Base-by-base conservation (phyloP, 2,329 filamentous ascomycete genomes). In the Fonsecaea multimorphosa region DNA sequence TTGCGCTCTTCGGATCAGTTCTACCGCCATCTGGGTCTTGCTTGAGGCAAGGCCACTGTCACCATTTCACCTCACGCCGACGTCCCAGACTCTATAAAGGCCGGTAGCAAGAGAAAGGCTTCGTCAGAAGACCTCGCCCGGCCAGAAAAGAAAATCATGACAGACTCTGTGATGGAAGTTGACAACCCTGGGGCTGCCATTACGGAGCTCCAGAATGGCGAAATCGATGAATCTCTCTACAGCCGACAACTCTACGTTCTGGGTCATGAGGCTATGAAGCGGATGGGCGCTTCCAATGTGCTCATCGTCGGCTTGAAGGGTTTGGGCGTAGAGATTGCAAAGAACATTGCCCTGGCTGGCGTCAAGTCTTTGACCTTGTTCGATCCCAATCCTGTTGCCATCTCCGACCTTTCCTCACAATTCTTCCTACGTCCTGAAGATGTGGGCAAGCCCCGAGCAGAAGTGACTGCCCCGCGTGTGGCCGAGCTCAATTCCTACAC, bases 401-500 rank as follows among this genome's bases (percentile, higher is more conserved):
- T 97, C 72, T 86, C 92, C 73, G 95, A 99, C 76, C 88, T 99
- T 36, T 98, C 95, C 46, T 91, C 95, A 51, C 95, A 99, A 79
- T 99, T 99, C 85, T 99, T 99, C 85, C 87, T 99, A 24, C 92
- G 88, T 64, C 85, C 88, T 19, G 87, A 89, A 74, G 95, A 99
- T 77, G 89, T 98, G 61, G 95, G 95, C 74, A 96, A 97, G 83
- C 91, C 93, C 3, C 89, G 95, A 76, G 95, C 94, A 70, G 84
- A 88, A 72, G 91, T 92, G 61, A 97, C 94, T 1, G 92, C 90
- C 1, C 94, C 95, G 8, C 89, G 92, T 58, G 91, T 99, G 31
- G 91, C 93, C 49, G 95, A 99, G 80, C 86, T 99, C 71, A 99
- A 99, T 79, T 91, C 93, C 67, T 99, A 99, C 77, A 97, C 94